Evolutionary conservation across 805 yeast genomes (phyloP), one percentile per base, ranked within the genome.

Genomic region (Candida sithepensis): DNA sequence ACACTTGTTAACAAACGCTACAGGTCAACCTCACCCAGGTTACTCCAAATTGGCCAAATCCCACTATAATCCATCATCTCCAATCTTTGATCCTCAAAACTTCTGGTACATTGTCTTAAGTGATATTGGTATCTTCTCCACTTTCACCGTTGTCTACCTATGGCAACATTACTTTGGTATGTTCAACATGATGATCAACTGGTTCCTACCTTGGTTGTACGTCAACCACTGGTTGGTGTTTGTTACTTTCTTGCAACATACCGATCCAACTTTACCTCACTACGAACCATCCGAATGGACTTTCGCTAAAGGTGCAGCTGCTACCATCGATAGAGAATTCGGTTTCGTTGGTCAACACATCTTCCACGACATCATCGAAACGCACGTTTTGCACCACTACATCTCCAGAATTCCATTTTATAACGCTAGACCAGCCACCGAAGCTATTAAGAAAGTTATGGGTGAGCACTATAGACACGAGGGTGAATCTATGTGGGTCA

Each of bases 141-240:
- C 75, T 39, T 61, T 70, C 22, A 65, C 72, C 16, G 70, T 66
- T 33, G 77, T 78, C 52, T 79, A 79, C 66, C 65, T 71, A 53
- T 78, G 84, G 84, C 68, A 71, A 63, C 63, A 68, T 56, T 55
- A 60, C 39, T 74, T 67, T 54, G 82, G 84, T 26, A 56, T 61
- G 32, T 78, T 76, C 71, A 74, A 74, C 60, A 69, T 78, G 68
- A 50, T 72, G 49, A 71, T 79, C 52, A 70, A 77, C 64, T 80
- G 82, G 82, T 73, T 78, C 49, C 56, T 79, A 42, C 85, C 85
- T 48, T 80, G 78, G 74, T 55, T 73, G 41, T 75, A 75, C 72
- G 82, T 78, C 44, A 80, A 80, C 69, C 84, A 80, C 61, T 80
- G 85, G 85, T 71, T 80, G 59, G 85, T 80, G 34, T 76, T 80